Base-by-base conservation (phyloP, 352 stramenopile genomes). In the Phytophthora hybrid region DNA sequence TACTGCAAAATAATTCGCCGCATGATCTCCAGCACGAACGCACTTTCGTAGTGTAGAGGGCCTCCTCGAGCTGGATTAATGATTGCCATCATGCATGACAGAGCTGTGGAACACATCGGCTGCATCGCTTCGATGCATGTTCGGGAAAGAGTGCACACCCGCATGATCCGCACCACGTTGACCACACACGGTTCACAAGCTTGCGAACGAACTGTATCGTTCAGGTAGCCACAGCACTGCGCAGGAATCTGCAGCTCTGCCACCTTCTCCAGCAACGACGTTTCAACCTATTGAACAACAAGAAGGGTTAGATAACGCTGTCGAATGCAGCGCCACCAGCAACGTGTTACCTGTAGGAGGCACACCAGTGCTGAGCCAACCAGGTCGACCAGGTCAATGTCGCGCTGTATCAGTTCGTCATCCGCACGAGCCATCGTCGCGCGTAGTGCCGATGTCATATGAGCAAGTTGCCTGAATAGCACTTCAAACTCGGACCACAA, bases 401-500 rank as follows among this genome's bases (percentile, higher is more conserved):
- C 86, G 18, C 81, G 88, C 55, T 93, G 80, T 3, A 89, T 74
- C 39, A 83, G 81, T 32, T 85, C 86, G 32, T 94, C 82, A 64
- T 95, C 84, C 19, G 88, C 82, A 5, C 77, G 86, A 66, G 80
- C 82, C 59, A 92, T 87, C 11, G 82, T 94, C 31, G 83, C 73
- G 1, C 87, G 87, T 26, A 92, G 69, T 2, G 86, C 76, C 9
- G 87, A 87, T 11, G 88, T 92, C 52, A 93, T 78, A 63, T 88
- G 84, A 32, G 83, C 79, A 3, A 97, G 77, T 52, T 94, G 83
- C 11, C 78, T 80, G 59, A 89, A 87, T 6, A 97, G 66, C 3
- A 85, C 83, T 67, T 95, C 87, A 49, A 93, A 95, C 54, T 95
- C 88, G 5, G 89, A 83, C 84, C 86, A 94, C 46, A 97, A 71